phyloP scores from a whole-genome alignment of 2,329 filamentous ascomycete species.

The Aspergillaceae sp. region DNA sequence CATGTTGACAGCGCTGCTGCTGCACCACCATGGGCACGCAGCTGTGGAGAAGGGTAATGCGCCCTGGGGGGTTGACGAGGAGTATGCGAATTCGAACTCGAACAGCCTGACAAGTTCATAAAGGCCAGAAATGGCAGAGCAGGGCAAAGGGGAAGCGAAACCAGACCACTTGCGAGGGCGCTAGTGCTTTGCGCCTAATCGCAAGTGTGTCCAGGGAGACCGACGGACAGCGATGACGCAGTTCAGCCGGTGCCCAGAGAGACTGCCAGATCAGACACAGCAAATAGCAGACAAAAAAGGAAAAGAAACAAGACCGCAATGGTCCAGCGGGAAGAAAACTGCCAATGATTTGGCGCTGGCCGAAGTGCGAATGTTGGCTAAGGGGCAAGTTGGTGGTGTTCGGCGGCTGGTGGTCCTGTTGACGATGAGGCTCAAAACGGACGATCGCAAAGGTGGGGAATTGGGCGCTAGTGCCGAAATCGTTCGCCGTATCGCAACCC shows the following conservation, averaged over 20 bases:
- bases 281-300: not conserved
- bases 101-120: slow-evolving; percentile 20
- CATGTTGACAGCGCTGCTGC: slow-evolving; percentile 41
- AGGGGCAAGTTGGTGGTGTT: no score
- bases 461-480: no score
- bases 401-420: no score
- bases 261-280: not conserved
- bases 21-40: slow-evolving; percentile 33
- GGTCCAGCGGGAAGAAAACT: no score
- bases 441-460: no score
- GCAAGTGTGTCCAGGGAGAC: no score
- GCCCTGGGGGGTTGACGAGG: slow-evolving; percentile 18
- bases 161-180: not conserved
- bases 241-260: not conserved
- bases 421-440: no score
- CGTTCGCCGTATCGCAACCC: no score
- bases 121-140: slow-evolving; percentile 3
- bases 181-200: not conserved
- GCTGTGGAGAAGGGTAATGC: slow-evolving; percentile 16
- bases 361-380: no score
- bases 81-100: slow-evolving; percentile 15
- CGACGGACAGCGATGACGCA: not conserved
- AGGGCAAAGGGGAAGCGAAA: not conserved
- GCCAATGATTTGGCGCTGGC: no score
- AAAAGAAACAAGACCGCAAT: no score